Evolutionary conservation across 108 stramenopile genomes (phyloP), one percentile per base, ranked within the genome.

Genomic region (Fragilariopsis cylindrus): DNA sequence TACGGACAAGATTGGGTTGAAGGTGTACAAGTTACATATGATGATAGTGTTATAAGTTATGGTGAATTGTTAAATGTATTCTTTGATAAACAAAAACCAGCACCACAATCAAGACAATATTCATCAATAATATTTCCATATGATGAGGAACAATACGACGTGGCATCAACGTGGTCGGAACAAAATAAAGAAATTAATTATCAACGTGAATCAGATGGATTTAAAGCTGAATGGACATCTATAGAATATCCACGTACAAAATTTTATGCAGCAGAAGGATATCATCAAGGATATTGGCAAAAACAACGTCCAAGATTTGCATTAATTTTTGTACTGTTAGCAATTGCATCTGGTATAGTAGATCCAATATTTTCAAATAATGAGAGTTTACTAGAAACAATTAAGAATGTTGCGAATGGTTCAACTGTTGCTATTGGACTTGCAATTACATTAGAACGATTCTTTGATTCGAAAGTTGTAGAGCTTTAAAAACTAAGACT

Each of bases 231-330:
- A 12, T 73, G 76, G 62, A 85, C 89, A 6, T 15, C 57, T 2
- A 80, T 92, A 46, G 91, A 92, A 80, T 63, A 45, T 13, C 85
- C 83, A 19, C 41, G 67, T 45, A 67, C 88, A 3, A 56, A 62
- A 42, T 94, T 94, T 76, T 94, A 82, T 72, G 65, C 71, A 49
- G 93, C 90, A 0, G 93, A 94, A 57, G 79, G 81, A 55, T 94
- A 94, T 73, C 93, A 94, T 78, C 93, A 94, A 70, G 62, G 81
- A 42, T 94, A 90, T 78, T 94, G 90, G 90, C 83, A 88, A 78
- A 94, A 91, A 56, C 82, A 82, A 60, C 76, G 88, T 43, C 74
- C 87, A 40, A 73, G 93, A 9, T 70, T 82, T 15, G 82, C 82
- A 2, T 45, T 80, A 5, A 72, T 78, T 12, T 8, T 83, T 11